Conservation (phyloP, 139 green algal genomes). For the Prasinococcaceae sp. region DNA sequence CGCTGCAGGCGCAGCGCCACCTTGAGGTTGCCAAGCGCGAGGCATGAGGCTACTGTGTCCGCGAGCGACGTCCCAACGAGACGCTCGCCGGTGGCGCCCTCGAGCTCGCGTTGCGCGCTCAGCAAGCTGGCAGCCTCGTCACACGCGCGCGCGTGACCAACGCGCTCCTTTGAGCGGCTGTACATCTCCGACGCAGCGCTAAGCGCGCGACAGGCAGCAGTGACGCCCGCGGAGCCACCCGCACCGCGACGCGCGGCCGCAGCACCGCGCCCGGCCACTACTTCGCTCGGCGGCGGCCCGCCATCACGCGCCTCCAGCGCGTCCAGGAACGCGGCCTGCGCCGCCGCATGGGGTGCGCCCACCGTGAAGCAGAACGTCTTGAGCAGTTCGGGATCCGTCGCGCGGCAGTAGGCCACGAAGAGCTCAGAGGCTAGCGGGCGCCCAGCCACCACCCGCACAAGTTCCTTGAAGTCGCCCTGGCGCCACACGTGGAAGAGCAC, state of each 20-base stretch:
- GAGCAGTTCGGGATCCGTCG: constrained; percentile 12
- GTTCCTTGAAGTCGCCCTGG: constrained; percentile 2
- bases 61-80: constrained; percentile 14
- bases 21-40: constrained; percentile 14
- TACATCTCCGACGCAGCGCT: too few relatives aligned
- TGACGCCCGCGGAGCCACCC: too few relatives aligned
- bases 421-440: constrained; percentile 17
- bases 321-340: constrained; percentile 17
- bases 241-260: too few relatives aligned
- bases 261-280: too few relatives aligned
- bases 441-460: constrained; percentile 11
- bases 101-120: constrained; percentile 19
- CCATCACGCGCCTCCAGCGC: too few relatives aligned
- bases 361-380: constrained; percentile 18
- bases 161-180: too few relatives aligned
- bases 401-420: constrained; percentile 16
- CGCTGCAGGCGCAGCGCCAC: constrained; percentile 9
- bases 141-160: too few relatives aligned
- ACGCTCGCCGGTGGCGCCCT: constrained; percentile 11
- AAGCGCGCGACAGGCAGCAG: too few relatives aligned
- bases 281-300: too few relatives aligned
- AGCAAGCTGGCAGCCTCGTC: too few relatives aligned
- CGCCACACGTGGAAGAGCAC: constrained; percentile 24
- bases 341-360: too few relatives aligned
- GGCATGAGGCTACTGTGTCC: constrained; percentile 16